phyloP scores from a whole-genome alignment of 2,329 filamentous ascomycete genomes.

The Neonectria neomacrospora region DNA sequence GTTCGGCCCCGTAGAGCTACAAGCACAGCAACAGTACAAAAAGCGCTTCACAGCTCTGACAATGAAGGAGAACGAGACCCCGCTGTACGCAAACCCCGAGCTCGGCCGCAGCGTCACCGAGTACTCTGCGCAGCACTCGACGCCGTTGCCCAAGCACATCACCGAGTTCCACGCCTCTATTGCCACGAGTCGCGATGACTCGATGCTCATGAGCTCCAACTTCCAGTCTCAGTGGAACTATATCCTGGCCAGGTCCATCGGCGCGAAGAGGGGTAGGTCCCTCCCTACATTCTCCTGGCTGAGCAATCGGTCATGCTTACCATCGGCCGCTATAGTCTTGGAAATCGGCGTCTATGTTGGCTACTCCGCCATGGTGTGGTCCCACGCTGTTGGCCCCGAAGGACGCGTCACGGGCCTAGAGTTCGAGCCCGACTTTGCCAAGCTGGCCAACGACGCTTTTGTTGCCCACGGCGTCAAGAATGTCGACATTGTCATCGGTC shows the following conservation, averaged over 20 bases:
- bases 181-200: slow-evolving; percentile 41
- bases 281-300: no score
- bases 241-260: slow-evolving; percentile 54
- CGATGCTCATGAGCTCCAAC: slow-evolving; percentile 54
- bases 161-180: slow-evolving; percentile 53
- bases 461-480: slow-evolving; percentile 55
- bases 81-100: slow-evolving; percentile 56
- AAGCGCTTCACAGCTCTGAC: slow-evolving; percentile 15
- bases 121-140: slow-evolving; percentile 57
- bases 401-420: slow-evolving; percentile 60
- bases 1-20: not conserved
- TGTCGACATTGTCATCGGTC: slow-evolving; percentile 58
- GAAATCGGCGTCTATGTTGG: slow-evolving; percentile 62
- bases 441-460: slow-evolving; percentile 53
- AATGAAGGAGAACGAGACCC: slow-evolving; percentile 54
- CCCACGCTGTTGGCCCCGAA: slow-evolving; percentile 56
- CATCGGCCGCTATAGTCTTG: slow-evolving; percentile 51
- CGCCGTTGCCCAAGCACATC: slow-evolving; percentile 55
- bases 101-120: slow-evolving; percentile 54
- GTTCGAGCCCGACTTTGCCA: slow-evolving; percentile 56
- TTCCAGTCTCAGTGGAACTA: slow-evolving; percentile 55
- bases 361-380: slow-evolving; percentile 61
- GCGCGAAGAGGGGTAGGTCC: slow-evolving; percentile 55
- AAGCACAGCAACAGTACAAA: not conserved
- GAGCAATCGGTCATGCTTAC: no score